Conservation (phyloP, 257 asterid genomes). For the Ocimum tenuiflorum region DNA sequence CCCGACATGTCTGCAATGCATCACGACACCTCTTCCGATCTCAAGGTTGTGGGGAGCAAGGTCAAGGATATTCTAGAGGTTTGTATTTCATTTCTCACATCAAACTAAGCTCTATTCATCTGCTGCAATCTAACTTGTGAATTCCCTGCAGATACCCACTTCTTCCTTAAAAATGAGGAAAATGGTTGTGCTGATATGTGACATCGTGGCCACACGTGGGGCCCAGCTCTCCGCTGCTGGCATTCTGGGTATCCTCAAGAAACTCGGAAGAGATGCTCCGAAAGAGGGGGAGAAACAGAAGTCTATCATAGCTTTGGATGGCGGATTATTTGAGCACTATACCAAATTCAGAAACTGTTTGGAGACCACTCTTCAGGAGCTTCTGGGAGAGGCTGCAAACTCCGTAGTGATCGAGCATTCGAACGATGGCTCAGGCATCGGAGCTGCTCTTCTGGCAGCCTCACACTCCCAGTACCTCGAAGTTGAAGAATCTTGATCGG, state of each 20-base stretch:
- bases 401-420: slow-evolving; percentile 38
- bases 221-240: slow-evolving; percentile 90
- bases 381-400: slow-evolving; percentile 47
- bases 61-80: slow-evolving; percentile 75
- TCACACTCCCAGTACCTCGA: slow-evolving; percentile 64
- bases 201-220: slow-evolving; percentile 67
- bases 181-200: slow-evolving; percentile 55
- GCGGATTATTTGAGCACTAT: slow-evolving; percentile 72
- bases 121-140: neutral
- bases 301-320: slow-evolving; percentile 73
- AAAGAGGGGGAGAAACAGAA: slow-evolving; percentile 46
- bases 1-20: slow-evolving; percentile 79
- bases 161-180: slow-evolving; percentile 59
- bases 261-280: slow-evolving; percentile 57
- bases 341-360: slow-evolving; percentile 52
- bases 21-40: slow-evolving; percentile 75
- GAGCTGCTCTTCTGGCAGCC: slow-evolving; percentile 95
- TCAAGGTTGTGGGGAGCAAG: slow-evolving; percentile 67
- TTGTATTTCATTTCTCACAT: too few relatives aligned
- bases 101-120: neutral
- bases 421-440: slow-evolving; percentile 81
- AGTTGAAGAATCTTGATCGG: slow-evolving; percentile 24
- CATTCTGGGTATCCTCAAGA: slow-evolving; percentile 62
- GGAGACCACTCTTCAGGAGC: slow-evolving; percentile 53
- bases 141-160: slow-evolving; percentile 38